phyloP scores from a whole-genome alignment of 2,329 filamentous ascomycete species.

The Colletotrichum theobromicola region DNA sequence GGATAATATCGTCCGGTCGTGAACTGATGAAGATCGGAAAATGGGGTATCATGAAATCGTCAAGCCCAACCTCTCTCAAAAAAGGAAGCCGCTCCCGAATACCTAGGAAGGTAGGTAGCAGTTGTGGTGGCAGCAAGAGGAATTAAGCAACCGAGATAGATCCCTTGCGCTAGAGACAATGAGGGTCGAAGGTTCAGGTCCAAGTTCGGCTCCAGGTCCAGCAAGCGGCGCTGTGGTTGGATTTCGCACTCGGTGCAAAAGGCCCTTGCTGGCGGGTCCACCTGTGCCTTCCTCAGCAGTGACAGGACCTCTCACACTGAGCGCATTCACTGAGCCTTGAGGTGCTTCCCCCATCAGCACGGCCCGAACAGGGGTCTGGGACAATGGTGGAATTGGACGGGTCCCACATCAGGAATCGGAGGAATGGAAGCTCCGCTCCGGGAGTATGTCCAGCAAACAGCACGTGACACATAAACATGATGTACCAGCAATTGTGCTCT shows the following conservation, averaged over 20 bases:
- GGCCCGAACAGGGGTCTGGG: not conserved
- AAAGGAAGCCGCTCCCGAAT: not conserved
- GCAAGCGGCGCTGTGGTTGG: not conserved
- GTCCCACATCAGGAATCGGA: not conserved
- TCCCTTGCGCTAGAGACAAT: constrained; percentile 8
- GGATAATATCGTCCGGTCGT: not conserved
- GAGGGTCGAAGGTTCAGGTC: not conserved
- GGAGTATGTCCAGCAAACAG: not conserved
- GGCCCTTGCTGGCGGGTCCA: not conserved
- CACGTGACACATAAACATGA: not conserved
- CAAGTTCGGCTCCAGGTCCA: not conserved
- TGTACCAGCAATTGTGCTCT: not conserved
- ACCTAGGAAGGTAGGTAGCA: not conserved
- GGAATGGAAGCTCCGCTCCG: not conserved
- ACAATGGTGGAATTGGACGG: not conserved
- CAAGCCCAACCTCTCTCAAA: not conserved
- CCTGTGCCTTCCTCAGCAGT: not conserved
- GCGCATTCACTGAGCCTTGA: not conserved
- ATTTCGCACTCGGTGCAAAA: not conserved
- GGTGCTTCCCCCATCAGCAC: not conserved
- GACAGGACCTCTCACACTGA: not conserved
- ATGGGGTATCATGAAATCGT: constrained; percentile 16
- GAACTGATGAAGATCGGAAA: not conserved
- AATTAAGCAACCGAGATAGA: not conserved
- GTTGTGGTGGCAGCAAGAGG: not conserved